Evolutionary conservation across 805 yeast species (phyloP), one percentile per base, ranked within the genome.

Genomic region (Cyberlindnera mrakii): DNA sequence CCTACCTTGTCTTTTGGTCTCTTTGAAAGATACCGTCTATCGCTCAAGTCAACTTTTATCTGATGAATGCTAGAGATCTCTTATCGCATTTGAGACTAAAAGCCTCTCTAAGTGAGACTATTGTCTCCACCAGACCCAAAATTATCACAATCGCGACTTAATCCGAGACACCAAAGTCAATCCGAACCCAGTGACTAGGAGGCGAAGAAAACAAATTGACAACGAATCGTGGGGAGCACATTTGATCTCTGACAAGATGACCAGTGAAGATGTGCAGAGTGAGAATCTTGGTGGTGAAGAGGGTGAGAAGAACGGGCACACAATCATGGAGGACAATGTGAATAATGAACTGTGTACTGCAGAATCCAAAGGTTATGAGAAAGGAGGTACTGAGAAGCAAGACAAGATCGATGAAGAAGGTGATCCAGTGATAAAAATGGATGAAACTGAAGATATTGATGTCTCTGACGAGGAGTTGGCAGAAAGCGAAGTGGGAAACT

Each of bases 401-500:
- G 16, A 36, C 16, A 9, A 36, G 11, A 29, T 15, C 7, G 20
- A 36, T n/a, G 39, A 23, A 2, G 8, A 19, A 19, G 23, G 7
- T 19, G 6, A 8, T 19, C 23, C 23, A 19, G 23, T 19, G 23
- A 19, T 6, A 8, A 29, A 13, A 16, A 16, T 30, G 16, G 40
- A 18, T 10, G 33, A 31, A 7, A n/a, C 29, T 20, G 37, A 14
- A 13, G 29, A 23, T 6, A 5, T 14, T 27, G 45, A 39, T 13
- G 41, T 16, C 9, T n/a, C 29, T 5, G 43, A 35, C 14, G 39
- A 43, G 7, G 31, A 7, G 15, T 42, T 42, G 3, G 40, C 34
- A 14, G 16, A 27, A 17, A 25, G 29, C 25, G 37, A 30, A 4
- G 23, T 16, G 5, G 40, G 14, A 20, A 15, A 10, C 10, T 32